These are phyloP conservation scores for Catunica adiposa DNA, from an alignment of 2,329 filamentous ascomycete species.

Conservation along the genomic window DNA sequence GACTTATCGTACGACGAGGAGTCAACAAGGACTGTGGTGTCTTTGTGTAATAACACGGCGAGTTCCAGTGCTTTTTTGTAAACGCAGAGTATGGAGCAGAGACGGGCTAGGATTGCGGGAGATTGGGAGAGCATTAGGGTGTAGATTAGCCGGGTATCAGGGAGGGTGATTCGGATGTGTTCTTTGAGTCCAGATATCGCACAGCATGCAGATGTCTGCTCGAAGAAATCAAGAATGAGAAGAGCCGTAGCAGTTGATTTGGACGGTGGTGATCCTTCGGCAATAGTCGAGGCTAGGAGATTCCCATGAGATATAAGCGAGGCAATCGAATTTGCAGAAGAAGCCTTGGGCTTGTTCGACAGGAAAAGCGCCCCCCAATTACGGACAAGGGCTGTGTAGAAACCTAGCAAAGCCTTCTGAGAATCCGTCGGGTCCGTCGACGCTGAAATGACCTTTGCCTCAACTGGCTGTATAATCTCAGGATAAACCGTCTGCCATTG, in stretches of 20 bases:
- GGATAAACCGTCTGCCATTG: conserved; percentile 39
- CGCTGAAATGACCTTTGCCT: conserved; percentile 24
- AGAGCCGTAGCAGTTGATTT: conserved; percentile 28
- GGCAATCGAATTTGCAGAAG: conserved; percentile 18
- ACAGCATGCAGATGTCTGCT: conserved; percentile 41
- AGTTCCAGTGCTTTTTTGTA: conserved; percentile 63
- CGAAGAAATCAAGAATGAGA: conserved; percentile 53
- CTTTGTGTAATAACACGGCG: conserved; percentile 1
- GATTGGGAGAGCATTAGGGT: conserved; percentile 50
- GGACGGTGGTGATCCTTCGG: conserved; percentile 32
- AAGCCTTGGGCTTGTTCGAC: conserved; percentile 20
- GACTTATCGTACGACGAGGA: conserved; percentile 36
- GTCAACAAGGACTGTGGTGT: conserved; percentile 28
- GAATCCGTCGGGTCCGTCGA: conserved; percentile 17
- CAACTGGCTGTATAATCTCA: conserved; percentile 27
- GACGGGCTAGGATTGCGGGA: conserved; percentile 46
- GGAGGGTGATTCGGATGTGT: conserved; percentile 49
- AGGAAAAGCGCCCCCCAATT: conserved; percentile 37
- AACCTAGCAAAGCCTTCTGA: conserved; percentile 42
- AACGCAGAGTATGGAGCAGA: conserved; percentile 50
- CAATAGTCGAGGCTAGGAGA: conserved; percentile 39
- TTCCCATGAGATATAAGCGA: conserved; percentile 33
- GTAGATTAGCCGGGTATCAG: conserved; percentile 52
- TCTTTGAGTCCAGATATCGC: conserved; percentile 32
- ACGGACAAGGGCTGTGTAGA: conserved; percentile 51